phyloP scores from a whole-genome alignment of 495 filamentous ascomycete species.

The Collariella sp. region DNA sequence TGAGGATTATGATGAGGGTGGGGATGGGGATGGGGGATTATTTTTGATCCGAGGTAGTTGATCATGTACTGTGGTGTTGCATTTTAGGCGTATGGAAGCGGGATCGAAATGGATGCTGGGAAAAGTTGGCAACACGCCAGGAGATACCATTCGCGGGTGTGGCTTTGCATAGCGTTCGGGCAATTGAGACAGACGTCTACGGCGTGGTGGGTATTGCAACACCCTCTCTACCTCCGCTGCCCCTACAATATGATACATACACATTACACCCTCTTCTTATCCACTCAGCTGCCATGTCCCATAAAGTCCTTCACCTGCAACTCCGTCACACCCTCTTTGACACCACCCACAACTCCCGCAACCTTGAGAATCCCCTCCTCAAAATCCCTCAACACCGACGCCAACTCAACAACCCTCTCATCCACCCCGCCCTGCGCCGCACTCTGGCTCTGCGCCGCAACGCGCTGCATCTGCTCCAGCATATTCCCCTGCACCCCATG shows the following conservation, averaged over 20 bases:
- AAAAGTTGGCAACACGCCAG: neutral
- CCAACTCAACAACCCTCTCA: slow-evolving; percentile 45
- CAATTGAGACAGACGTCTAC: too few relatives aligned
- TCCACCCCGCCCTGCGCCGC: slow-evolving; percentile 33
- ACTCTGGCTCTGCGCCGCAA: slow-evolving; percentile 47
- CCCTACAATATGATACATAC: neutral
- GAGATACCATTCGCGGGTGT: slow-evolving; percentile 19
- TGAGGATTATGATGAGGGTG: slow-evolving; percentile 42
- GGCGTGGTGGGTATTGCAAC: neutral
- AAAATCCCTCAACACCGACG: slow-evolving; percentile 63
- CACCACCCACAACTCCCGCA: slow-evolving; percentile 58
- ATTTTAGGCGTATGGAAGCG: slow-evolving; percentile 3
- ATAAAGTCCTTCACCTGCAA: slow-evolving; percentile 51
- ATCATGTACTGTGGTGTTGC: neutral
- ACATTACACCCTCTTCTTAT: neutral
- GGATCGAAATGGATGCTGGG: neutral
- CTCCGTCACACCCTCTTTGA: slow-evolving; percentile 62
- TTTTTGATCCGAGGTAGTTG: neutral
- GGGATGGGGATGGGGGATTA: slow-evolving; percentile 32
- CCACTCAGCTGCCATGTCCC: slow-evolving; percentile 18
- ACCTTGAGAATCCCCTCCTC: slow-evolving; percentile 71
- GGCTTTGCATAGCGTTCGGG: neutral
- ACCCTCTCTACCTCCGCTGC: neutral
- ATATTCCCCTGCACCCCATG: slow-evolving; percentile 63
- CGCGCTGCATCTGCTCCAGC: slow-evolving; percentile 59